These are phyloP conservation scores for Purshia tridentata DNA, from an alignment of 306 rosid genomes.

Conservation along the genomic window DNA sequence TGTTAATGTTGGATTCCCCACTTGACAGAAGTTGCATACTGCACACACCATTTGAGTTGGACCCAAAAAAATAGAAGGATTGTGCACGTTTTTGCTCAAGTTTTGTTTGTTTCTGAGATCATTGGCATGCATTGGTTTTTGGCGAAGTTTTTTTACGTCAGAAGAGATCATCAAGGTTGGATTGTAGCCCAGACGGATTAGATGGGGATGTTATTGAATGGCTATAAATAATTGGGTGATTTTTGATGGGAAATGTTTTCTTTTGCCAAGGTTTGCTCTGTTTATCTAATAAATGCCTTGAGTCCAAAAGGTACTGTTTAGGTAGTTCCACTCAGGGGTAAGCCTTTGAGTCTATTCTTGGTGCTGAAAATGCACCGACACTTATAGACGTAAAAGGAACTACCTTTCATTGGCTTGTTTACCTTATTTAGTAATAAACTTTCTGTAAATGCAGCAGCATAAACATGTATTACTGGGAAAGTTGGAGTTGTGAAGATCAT, in stretches of 20 bases:
- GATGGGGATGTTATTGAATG: neutral
- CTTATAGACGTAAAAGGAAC: neutral
- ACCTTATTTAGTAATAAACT: neutral
- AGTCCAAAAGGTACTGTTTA: neutral
- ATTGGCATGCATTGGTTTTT: neutral
- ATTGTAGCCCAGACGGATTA: neutral
- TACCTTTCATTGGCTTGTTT: no score
- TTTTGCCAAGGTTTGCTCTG: no score
- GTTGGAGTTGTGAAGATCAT: no score
- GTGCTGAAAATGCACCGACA: neutral
- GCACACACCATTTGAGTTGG: no score
- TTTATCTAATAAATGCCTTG: neutral
- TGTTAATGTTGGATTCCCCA: neutral
- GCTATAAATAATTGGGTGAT: no score
- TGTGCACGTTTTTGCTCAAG: no score
- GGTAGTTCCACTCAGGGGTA: neutral
- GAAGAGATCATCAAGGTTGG: neutral
- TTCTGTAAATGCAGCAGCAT: neutral
- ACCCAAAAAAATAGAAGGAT: no score
- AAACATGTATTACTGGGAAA: neutral
- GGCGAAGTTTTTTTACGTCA: neutral
- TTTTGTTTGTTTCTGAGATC: neutral
- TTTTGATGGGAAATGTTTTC: no score
- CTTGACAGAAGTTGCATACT: no score
- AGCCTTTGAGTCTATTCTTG: neutral